phyloP scores from a whole-genome alignment of 441 rosid species.

The Populus tomentosa region DNA sequence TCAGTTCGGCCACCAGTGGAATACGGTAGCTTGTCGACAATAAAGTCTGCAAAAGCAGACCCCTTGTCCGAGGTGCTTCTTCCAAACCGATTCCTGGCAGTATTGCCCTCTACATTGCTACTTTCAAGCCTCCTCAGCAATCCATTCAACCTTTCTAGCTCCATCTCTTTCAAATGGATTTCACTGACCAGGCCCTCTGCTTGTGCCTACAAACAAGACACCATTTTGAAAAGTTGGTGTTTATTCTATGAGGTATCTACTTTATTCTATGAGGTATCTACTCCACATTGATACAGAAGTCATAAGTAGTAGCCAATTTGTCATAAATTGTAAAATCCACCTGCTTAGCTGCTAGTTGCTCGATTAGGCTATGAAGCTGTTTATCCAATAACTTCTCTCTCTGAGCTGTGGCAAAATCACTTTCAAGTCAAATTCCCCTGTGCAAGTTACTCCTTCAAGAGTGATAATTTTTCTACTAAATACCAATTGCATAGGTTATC shows the following conservation, averaged over 20 bases:
- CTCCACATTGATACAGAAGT: background rate
- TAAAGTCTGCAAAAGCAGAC: conserved; percentile 45
- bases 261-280: background rate
- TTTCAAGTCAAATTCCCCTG: background rate
- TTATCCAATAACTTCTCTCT: conserved; percentile 86
- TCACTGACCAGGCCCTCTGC: conserved; percentile 81
- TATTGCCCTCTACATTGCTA: conserved; percentile 46
- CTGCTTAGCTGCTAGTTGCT: conserved; percentile 87
- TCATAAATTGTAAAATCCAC: conserved; percentile 31
- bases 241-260: no score
- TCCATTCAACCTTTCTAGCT: conserved; percentile 67
- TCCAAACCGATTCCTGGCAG: conserved; percentile 64
- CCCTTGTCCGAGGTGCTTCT: conserved; percentile 54
- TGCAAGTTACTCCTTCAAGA: background rate
- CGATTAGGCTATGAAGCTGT: conserved; percentile 83
- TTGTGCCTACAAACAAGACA: conserved; percentile 48
- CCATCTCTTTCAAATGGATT: conserved; percentile 64
- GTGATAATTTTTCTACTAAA: background rate
- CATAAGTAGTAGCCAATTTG: background rate
- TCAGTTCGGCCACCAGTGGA: conserved; percentile 46
- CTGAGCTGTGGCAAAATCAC: conserved; percentile 45
- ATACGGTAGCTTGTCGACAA: conserved; percentile 55
- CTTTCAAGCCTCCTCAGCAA: conserved; percentile 57
- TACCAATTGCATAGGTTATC: background rate
- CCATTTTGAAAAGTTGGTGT: background rate